Evolutionary conservation across 148 eudicot genomes (phyloP).

Genomic region (Fallopia convolvulus): DNA sequence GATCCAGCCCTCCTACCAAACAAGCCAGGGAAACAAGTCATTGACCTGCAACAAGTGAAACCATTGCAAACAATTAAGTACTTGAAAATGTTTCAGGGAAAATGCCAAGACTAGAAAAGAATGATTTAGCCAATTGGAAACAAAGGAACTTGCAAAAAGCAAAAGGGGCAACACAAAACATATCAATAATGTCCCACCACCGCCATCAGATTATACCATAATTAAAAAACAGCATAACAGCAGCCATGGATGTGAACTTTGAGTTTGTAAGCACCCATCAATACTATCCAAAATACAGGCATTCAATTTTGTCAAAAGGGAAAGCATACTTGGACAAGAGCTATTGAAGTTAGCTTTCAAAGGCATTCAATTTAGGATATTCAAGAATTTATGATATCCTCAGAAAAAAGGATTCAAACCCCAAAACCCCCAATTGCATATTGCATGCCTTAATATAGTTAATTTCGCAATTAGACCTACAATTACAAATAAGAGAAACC

Average conservation of each 20-base stretch:
- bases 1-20: background rate
- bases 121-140: background rate
- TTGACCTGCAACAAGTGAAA: slow-evolving; percentile 4
- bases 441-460: too few relatives aligned
- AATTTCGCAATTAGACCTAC: background rate
- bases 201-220: background rate
- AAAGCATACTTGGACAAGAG: background rate
- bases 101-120: background rate
- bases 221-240: background rate
- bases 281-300: background rate
- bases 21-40: slow-evolving; percentile 5
- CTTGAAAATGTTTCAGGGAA: background rate
- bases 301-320: background rate
- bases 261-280: background rate
- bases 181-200: background rate
- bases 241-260: background rate
- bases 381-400: background rate
- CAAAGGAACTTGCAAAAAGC: background rate
- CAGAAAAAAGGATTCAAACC: background rate
- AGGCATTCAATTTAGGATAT: background rate
- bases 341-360: background rate
- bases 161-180: background rate
- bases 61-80: background rate
- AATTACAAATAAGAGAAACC: background rate
- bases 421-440: background rate